Base-by-base conservation (phyloP, 768 basidiomycete species). In the Tulasnella sp. region DNA sequence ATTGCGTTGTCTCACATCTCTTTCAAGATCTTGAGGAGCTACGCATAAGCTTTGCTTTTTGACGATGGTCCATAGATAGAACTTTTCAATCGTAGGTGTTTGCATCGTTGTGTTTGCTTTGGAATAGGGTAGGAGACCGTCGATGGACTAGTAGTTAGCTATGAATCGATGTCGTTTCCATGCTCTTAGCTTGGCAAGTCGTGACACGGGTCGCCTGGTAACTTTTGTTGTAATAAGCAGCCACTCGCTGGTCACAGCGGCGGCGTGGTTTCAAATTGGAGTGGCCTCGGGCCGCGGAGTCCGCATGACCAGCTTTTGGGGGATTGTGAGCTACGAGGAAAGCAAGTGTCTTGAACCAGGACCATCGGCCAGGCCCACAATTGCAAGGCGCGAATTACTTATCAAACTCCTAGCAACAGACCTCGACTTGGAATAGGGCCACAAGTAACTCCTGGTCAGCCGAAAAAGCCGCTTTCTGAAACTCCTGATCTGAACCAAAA, bases 121-220 rank as follows among this genome's bases (percentile, higher is more conserved):
- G 14, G 16, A 18, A 27, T 68, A 68, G 12, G 27, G 10, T 68
- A 68, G 62, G 27, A 36, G 9, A 8, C 6, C n/a, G 24, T 68
- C 62, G 62, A 68, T 19, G 62, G 62, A 68, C 62, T 68, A 68
- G n/a, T 68, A 68, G 31, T 10, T 68, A 68, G 62, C 62, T 68
- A 14, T 68, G 62, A 68, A 68, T 68, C 31, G 34, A 27, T 27
- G 34, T 68, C 31, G 31, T 68, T 68, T 18, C 10, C 62, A 31
- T 16, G 62, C 62, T 68, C 62, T 27, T 68, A 3, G 9, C 34
- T 34, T n/a, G 8, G 52, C 24, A n/a, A 52, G 52, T n/a, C 52
- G 52, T 52, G 24, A 14, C 18, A 14, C 9, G 10, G 6, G 2
- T 68, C 36, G 3, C 62, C n/a, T n/a, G n/a, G n/a, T n/a, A n/a